Evolutionary conservation across 345 rosid genomes (phyloP), one percentile per base, ranked within the genome.

Genomic region (Trapa bicornis): DNA sequence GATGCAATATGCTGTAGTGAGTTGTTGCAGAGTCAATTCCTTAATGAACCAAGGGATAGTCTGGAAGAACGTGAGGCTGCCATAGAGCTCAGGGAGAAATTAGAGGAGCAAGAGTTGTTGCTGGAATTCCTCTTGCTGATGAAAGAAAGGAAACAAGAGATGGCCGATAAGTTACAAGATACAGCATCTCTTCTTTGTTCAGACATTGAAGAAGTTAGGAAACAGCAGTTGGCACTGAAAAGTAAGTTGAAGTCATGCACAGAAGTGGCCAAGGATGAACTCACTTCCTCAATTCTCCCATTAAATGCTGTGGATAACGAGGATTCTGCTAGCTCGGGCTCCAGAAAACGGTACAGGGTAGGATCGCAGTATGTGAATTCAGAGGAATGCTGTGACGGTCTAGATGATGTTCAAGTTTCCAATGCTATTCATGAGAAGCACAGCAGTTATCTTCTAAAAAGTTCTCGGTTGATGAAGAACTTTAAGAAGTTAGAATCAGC

Each of bases 1-100:
- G 67, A 42, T 41, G 67, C 48, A 39, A 64, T 65, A 8, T 65
- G 38, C 73, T n/a, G 75, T 83, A 91, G 99, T 71, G 99, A 89
- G 38, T 79, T 94, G 83, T 69, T 89, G 61, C 82, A 85, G 61
- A 87, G 95, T 41, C 92, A 87, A 76, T 94, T 94, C 73, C 88
- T 94, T 12, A 87, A 80, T 14, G 96, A 91, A 75, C 85, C 87
- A 52, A 87, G 89, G 68, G 87, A 86, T 39, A 69, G 75, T 71
- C 66, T 94, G 73, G 96, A 83, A 81, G 97, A 85, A 67, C 96
- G 88, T 61, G 96, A 94, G 86, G 91, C 92, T 4, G 96, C 96
- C 35, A 74, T 86, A 70, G 77, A 87, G 75, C 86, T 94, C 16
- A 75, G 82, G 75, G 95, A 89, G 75, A 84, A 62, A 78, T 86